Percentiles rank a stretch among this genome's conserved stretches.
Evolutionary conservation across 2,329 filamentous ascomycete genomes (phyloP).

Genomic region (Colletotrichum musae): DNA sequence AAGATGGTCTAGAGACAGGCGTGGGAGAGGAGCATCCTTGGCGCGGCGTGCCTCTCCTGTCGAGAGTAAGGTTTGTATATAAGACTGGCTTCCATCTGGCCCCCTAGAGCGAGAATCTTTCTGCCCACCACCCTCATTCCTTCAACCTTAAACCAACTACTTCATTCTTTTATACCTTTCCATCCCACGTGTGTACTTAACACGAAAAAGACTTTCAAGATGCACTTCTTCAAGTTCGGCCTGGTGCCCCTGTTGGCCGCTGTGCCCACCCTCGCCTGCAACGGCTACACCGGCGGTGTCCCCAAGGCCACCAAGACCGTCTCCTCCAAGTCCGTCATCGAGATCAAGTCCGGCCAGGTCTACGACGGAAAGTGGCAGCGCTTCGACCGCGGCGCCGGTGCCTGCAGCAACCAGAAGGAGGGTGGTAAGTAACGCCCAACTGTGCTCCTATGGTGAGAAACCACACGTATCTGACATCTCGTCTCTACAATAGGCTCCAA

Average conservation of each 20-base stretch:
- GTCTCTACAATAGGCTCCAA: conserved; percentile 46
- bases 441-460: no score
- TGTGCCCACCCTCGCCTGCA: conserved; percentile 49
- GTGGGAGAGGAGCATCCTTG: background rate
- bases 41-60: background rate
- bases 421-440: conserved; percentile 47
- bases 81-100: conserved; percentile 14
- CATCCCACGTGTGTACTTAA: background rate
- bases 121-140: conserved; percentile 21
- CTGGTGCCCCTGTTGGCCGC: conserved; percentile 46
- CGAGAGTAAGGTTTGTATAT: conserved; percentile 22
- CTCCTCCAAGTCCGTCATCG: conserved; percentile 44
- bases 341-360: conserved; percentile 48
- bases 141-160: conserved; percentile 28
- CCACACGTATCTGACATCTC: background rate
- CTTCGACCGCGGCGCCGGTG: conserved; percentile 56
- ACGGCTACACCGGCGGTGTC: conserved; percentile 50
- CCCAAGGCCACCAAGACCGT: conserved; percentile 47
- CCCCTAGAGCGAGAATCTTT: background rate
- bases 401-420: conserved; percentile 59
- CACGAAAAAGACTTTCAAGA: conserved; percentile 5
- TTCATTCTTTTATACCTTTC: conserved; percentile 22
- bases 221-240: conserved; percentile 38
- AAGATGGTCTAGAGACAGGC: background rate
- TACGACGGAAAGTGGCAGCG: conserved; percentile 53